Percentiles rank a stretch among this genome's conserved stretches.
phyloP scores from a whole-genome alignment of 225 moss, liverwort and hornwort genomes.

The Bryoerythrophyllum caledonicum region DNA sequence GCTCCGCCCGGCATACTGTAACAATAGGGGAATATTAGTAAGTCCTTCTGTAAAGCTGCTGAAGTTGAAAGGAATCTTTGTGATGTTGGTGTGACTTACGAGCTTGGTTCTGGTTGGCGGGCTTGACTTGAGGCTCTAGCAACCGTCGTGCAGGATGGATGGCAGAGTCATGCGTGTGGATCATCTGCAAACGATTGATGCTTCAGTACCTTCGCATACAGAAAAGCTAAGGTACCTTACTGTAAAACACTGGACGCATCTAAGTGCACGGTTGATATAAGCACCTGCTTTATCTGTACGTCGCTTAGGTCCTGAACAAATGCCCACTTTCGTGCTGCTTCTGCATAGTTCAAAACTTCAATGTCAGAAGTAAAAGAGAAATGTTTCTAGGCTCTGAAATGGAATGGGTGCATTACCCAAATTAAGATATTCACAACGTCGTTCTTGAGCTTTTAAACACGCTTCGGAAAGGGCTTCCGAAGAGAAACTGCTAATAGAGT shows the following conservation, averaged over 20 bases:
- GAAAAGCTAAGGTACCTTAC: not conserved
- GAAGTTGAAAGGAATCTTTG: not conserved
- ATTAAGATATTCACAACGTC: too few relatives aligned
- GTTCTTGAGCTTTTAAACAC: too few relatives aligned
- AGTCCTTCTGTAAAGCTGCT: not conserved
- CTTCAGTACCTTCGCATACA: not conserved
- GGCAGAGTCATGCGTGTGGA: slow-evolving; percentile 2
- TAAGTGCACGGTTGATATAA: not conserved
- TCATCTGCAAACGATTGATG: slow-evolving; percentile 22
- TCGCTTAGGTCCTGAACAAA: slow-evolving; percentile 49
- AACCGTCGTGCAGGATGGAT: slow-evolving; percentile 51
- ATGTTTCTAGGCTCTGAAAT: not conserved
- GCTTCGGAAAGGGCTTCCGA: too few relatives aligned
- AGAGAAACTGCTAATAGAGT: too few relatives aligned
- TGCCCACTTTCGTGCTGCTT: slow-evolving; percentile 54
- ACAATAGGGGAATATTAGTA: not conserved
- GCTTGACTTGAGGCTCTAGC: slow-evolving; percentile 44
- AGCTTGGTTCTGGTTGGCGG: slow-evolving; percentile 30
- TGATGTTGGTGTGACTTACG: slow-evolving; percentile 26
- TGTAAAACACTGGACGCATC: not conserved
- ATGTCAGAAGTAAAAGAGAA: not conserved
- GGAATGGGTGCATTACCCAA: not conserved
- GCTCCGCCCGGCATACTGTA: slow-evolving; percentile 46
- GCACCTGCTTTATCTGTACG: slow-evolving; percentile 39
- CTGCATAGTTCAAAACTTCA: slow-evolving; percentile 31